Percentiles rank a stretch among this genome's conserved stretches.
These are phyloP conservation scores for Saturnispora silvae DNA, from an alignment of 805 yeast genomes.

Conservation along the genomic window DNA sequence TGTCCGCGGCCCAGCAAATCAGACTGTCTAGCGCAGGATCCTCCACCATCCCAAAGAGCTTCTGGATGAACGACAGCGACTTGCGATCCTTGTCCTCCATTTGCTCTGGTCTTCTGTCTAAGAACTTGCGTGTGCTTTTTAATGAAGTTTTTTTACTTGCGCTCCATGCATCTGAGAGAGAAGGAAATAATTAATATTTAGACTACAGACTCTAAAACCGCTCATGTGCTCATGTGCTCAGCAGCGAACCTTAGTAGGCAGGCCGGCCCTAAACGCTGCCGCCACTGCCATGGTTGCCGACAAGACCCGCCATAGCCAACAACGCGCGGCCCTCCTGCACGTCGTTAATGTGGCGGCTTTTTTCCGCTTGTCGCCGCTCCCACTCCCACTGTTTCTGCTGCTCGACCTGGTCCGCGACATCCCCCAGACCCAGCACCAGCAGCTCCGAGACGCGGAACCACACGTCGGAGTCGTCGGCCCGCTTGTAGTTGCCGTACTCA, in stretches of 20 bases:
- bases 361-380: slow-evolving; percentile 80
- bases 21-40: slow-evolving; percentile 61
- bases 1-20: slow-evolving; percentile 75
- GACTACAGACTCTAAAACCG: not conserved
- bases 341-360: slow-evolving; percentile 62
- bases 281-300: slow-evolving; percentile 28
- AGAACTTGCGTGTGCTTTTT: no score
- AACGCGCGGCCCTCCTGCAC: slow-evolving; percentile 78
- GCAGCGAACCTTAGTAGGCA: not conserved
- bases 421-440: slow-evolving; percentile 91
- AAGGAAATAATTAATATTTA: not conserved
- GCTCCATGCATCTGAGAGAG: not conserved
- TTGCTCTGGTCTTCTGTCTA: no score
- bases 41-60: slow-evolving; percentile 83
- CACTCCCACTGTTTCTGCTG: slow-evolving; percentile 78
- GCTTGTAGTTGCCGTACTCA: slow-evolving; percentile 74
- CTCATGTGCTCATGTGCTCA: slow-evolving; percentile 4
- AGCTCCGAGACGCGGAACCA: slow-evolving; percentile 61
- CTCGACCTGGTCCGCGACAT: slow-evolving; percentile 62
- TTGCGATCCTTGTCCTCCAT: slow-evolving; percentile 9
- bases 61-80: slow-evolving; percentile 55
- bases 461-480: slow-evolving; percentile 52
- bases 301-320: slow-evolving; percentile 69
- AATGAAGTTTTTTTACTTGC: no score
- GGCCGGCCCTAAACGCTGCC: not conserved